Evolutionary conservation across 2,329 filamentous ascomycete species (phyloP).

Genomic region (Pyricularia sp.): DNA sequence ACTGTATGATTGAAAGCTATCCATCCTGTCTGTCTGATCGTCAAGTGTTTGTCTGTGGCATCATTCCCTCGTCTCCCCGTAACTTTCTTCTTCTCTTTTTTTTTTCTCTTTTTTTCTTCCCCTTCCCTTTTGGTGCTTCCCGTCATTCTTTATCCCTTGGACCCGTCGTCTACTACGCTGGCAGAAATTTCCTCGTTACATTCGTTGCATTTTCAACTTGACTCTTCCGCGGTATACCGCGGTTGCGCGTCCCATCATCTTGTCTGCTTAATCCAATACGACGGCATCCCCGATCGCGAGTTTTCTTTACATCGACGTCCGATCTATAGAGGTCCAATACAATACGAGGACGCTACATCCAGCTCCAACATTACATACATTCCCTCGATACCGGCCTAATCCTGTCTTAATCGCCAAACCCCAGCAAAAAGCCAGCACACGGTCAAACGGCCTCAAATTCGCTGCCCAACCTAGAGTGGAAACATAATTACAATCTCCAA

Average conservation of each 20-base stretch:
- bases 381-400: not conserved
- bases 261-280: not conserved
- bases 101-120: not conserved
- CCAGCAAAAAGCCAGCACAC: not conserved
- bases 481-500: not conserved
- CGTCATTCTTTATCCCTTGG: not conserved
- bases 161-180: not conserved
- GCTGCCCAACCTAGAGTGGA: not conserved
- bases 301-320: not conserved
- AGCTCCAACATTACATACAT: not conserved
- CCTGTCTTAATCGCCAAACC: not conserved
- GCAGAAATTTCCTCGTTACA: not conserved
- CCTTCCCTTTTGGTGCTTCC: not conserved
- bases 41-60: constrained; percentile 7
- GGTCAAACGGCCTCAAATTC: not conserved
- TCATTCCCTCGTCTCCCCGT: constrained; percentile 8
- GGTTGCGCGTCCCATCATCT: not conserved
- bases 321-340: not conserved
- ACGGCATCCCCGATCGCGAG: not conserved
- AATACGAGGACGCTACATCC: not conserved
- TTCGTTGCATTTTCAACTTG: not conserved
- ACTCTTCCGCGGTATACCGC: not conserved
- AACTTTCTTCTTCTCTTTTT: constrained; percentile 11
- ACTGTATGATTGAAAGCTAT: not conserved
- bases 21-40: constrained; percentile 1